Base-by-base conservation (phyloP, 768 basidiomycete genomes). In the Psilocybe azurescens region DNA sequence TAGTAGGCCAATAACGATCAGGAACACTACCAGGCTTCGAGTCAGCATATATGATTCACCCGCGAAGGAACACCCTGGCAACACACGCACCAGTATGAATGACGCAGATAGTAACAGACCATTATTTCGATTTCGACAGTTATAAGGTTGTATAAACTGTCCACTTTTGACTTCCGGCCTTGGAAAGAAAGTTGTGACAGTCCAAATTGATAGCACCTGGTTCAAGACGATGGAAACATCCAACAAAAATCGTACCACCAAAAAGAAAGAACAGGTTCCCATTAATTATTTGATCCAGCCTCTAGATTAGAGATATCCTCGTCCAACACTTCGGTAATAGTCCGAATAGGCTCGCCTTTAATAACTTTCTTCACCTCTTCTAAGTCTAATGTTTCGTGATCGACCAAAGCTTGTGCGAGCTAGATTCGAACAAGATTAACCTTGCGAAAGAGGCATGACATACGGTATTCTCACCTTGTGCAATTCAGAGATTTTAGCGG, bases 381-480 rank as follows among this genome's bases (percentile, higher is more conserved):
- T 44, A 86, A 80, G 66, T 89, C 89, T 65, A 99, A 79, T 18
- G 97, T 98, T 79, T 99, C 97, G 75, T 97, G 91, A 73, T 98
- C 95, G 11, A 99, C 90, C 60, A 99, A 79, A 9, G 97, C 97
- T 58, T 85, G 84, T 1, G 97, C 96, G 44, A 99, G 86, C 94
- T 95, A 65, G 30, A 65, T 33, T 47, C 33, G 44, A 48, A 39
- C 9, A 44, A 46, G 10, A 18, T 18, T 28, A n/a, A 41, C 48
- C 14, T 28, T 58, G 48, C 28, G 49, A 10, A 24, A 58, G 39
- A 60, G 51, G 60, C 57, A 60, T 57, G 49, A 64, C 47, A 64
- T 63, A 49, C 61, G 48, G 50, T 50, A 62, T 57, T 13, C 67
- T 58, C 75, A 91, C 90, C 76, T 79, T 82, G 74, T 95, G 90